Base-by-base conservation (phyloP, 2,329 filamentous ascomycete species). In the Epichloe gansuensis region DNA sequence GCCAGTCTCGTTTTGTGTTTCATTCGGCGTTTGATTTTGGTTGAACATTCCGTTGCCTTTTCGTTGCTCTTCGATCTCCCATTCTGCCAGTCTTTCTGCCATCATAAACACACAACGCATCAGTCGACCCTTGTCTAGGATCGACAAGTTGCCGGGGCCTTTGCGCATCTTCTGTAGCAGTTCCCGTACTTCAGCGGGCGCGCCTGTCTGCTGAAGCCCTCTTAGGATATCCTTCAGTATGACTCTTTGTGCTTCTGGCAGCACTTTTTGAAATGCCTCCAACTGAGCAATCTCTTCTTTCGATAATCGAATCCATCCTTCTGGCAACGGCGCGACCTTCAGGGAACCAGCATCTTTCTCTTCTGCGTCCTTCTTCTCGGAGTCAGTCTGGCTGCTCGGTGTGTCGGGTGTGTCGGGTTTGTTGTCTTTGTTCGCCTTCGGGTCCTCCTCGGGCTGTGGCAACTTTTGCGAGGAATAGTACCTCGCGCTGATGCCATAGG, bases 161-260 rank as follows among this genome's bases (percentile, higher is more conserved):
- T 70, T 61, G 72, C 72, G 63, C 59, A 85, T 75, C 57, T 78
- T 76, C 39, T 67, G 63, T 43, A 81, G 66, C 54, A 81, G 61
- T 41, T 84, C 76, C 52, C 78, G 76, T 17, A 89, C 69, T 63
- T 89, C 87, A 23, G 70, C 61, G 1, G 88, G 87, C 15, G 89
- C 79, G 9, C 89, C 89, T 43, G 82, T 75, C 55, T 75, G 74
- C 69, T 83, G 81, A 55, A 91, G 75, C 31, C 76, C 72, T 55
- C 77, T 70, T n/a, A 86, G 69, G 8, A 82, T 74, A 47, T 78
- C 74, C 54, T 81, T 75, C 54, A 90, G 67, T 23, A 76, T 70
- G 49, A 79, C 68, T 41, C 74, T 73, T 67, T 88, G 82, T n/a
- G 75, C 74, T 52, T 75, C 72, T 7, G 85, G 84, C 53, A 88